phyloP scores from a whole-genome alignment of 768 basidiomycete species.

The Mycena indigotica region DNA sequence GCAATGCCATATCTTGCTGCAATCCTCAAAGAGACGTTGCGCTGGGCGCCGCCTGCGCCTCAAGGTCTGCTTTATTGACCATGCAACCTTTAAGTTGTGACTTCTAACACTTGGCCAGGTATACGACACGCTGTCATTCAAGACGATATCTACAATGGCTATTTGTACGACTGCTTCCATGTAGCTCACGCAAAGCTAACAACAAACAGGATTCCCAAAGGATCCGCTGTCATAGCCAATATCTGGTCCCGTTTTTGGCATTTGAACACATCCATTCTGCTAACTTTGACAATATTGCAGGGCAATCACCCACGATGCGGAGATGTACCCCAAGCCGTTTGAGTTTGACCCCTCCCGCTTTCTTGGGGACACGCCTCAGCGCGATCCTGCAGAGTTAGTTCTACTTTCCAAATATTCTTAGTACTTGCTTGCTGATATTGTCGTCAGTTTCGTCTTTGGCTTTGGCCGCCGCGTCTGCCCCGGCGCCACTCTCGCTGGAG shows the following conservation, averaged over 20 bases:
- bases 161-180: conserved; percentile 18
- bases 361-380: conserved; percentile 25
- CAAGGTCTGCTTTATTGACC: conserved; percentile 24
- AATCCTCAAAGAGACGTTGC: conserved; percentile 31
- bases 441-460: conserved; percentile 16
- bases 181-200: background rate
- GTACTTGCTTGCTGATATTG: background rate
- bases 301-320: conserved; percentile 38
- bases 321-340: conserved; percentile 34
- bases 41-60: conserved; percentile 24
- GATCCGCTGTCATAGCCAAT: conserved; percentile 33
- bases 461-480: conserved; percentile 23
- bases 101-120: conserved; percentile 17
- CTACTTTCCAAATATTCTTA: background rate
- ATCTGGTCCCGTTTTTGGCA: conserved; percentile 28
- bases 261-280: background rate
- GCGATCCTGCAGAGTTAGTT: conserved; percentile 29
- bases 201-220: conserved; percentile 33
- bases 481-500: conserved; percentile 28
- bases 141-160: conserved; percentile 38
- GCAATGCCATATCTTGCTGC: conserved; percentile 34
- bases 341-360: conserved; percentile 36
- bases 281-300: conserved; percentile 16
- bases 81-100: background rate
- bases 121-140: conserved; percentile 28